A percentile compares a stretch with the other conserved stretches of the same genome.
Conservation (phyloP, 1,284 basidiomycete genomes). For the Marasmius oreades region DNA sequence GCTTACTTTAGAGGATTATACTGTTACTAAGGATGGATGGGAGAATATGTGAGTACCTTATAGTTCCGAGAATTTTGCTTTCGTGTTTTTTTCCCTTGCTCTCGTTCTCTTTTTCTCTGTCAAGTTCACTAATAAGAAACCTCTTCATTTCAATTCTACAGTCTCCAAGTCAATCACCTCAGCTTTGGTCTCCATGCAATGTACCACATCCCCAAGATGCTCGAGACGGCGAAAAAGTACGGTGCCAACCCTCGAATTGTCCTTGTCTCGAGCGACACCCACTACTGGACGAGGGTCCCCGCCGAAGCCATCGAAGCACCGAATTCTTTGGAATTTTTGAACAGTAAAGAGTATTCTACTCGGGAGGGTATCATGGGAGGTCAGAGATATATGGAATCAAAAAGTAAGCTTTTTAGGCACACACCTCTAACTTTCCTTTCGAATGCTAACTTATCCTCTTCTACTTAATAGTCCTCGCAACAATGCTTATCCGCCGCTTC, state of each 20-base stretch:
- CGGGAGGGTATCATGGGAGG: background rate
- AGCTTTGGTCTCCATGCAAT: background rate
- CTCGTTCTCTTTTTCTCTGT: too few species aligned
- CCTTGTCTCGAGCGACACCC: conserved; percentile 30
- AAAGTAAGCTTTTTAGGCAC: conserved; percentile 24
- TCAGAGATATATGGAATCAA: conserved; percentile 28
- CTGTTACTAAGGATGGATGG: conserved; percentile 32
- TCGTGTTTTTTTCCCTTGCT: background rate
- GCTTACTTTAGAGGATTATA: conserved; percentile 18
- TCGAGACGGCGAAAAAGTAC: background rate
- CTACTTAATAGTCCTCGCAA: conserved; percentile 32
- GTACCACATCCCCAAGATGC: background rate
- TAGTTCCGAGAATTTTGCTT: too few species aligned
- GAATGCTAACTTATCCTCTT: background rate
- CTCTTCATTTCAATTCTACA: too few species aligned
- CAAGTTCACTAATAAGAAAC: too few species aligned
- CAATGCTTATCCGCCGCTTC: conserved; percentile 39
- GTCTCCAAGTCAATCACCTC: background rate
- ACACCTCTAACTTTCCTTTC: background rate
- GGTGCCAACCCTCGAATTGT: background rate
- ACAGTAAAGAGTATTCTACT: conserved; percentile 23
- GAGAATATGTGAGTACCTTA: conserved; percentile 35
- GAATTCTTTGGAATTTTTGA: conserved; percentile 25
- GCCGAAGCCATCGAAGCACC: conserved; percentile 22
- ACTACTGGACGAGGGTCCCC: conserved; percentile 23